Percentiles rank a stretch among this genome's conserved stretches.
These are phyloP conservation scores for Castanea crenata DNA, from an alignment of 306 rosid species.

Conservation along the genomic window DNA sequence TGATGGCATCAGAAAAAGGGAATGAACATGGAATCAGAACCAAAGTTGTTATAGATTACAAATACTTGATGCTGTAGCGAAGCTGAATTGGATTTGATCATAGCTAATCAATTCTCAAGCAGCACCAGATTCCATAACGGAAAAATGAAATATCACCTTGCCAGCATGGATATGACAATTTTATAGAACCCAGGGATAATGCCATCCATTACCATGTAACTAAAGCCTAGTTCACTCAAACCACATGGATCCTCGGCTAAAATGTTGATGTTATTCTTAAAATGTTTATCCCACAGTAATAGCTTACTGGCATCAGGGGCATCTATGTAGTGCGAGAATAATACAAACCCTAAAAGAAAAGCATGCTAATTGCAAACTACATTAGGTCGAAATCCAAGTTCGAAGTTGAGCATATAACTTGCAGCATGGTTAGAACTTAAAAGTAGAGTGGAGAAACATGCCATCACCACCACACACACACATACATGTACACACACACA, in stretches of 20 bases:
- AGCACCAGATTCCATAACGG: background rate
- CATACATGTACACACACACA: too few relatives aligned
- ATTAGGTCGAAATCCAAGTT: background rate
- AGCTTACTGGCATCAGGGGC: too few relatives aligned
- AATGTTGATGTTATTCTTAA: too few relatives aligned
- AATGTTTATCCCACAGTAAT: too few relatives aligned
- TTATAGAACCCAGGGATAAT: too few relatives aligned
- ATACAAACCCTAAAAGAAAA: background rate
- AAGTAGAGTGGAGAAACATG: background rate
- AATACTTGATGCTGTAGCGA: background rate
- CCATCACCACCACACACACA: background rate
- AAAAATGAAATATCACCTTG: too few relatives aligned
- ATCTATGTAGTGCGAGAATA: background rate
- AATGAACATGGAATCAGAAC: background rate
- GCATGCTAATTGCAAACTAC: background rate
- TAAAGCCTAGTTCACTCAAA: too few relatives aligned
- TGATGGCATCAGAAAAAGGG: too few relatives aligned
- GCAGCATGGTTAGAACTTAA: background rate
- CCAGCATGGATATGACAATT: too few relatives aligned
- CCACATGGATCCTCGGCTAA: background rate
- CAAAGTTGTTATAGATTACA: background rate
- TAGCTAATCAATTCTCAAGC: background rate
- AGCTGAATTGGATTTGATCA: background rate
- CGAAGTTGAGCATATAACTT: background rate
- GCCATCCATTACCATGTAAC: background rate